A percentile compares a stretch with the other conserved stretches of the same genome.
Evolutionary conservation across 352 stramenopile genomes (phyloP).

Genomic region (Phytopythium ostracodes): DNA sequence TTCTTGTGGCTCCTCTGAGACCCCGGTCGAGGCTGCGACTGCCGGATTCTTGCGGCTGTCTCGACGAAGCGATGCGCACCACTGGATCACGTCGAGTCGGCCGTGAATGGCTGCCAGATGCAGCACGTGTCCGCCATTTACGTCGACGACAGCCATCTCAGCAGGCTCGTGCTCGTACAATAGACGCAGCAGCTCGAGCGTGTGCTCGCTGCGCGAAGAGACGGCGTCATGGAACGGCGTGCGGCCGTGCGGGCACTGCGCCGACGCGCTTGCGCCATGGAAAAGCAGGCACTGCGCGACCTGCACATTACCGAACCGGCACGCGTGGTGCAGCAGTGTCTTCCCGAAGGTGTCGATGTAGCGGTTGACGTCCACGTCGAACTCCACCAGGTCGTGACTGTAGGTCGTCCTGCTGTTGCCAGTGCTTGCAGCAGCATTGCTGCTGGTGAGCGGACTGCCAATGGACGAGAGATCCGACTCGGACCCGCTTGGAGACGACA

Average conservation of each 20-base stretch:
- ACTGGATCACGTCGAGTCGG: constrained; percentile 52
- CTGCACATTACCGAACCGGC: constrained; percentile 41
- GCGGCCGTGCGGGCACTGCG: constrained; percentile 43
- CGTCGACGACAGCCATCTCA: constrained; percentile 41
- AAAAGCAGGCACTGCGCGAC: constrained; percentile 54
- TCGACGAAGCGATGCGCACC: constrained; percentile 26
- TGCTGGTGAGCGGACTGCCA: background rate
- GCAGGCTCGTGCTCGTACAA: constrained; percentile 48
- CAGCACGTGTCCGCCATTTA: constrained; percentile 55
- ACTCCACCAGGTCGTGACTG: constrained; percentile 1
- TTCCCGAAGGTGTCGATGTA: constrained; percentile 49
- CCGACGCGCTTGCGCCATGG: constrained; percentile 34
- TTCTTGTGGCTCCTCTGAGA: background rate
- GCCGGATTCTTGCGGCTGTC: background rate
- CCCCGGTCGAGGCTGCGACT: too few relatives aligned
- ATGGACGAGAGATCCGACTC: constrained; percentile 6
- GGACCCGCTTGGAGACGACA: constrained; percentile 9
- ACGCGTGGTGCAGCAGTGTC: constrained; percentile 66
- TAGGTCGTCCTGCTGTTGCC: background rate
- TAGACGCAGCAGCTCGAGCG: constrained; percentile 38
- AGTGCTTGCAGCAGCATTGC: background rate
- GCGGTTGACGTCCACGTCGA: constrained; percentile 28
- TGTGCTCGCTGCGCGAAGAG: constrained; percentile 19
- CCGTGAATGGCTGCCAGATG: constrained; percentile 69
- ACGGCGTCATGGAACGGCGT: constrained; percentile 60